phyloP scores from a whole-genome alignment of 1,139 yeast genomes.

The Tardiomyces digboiensis region DNA sequence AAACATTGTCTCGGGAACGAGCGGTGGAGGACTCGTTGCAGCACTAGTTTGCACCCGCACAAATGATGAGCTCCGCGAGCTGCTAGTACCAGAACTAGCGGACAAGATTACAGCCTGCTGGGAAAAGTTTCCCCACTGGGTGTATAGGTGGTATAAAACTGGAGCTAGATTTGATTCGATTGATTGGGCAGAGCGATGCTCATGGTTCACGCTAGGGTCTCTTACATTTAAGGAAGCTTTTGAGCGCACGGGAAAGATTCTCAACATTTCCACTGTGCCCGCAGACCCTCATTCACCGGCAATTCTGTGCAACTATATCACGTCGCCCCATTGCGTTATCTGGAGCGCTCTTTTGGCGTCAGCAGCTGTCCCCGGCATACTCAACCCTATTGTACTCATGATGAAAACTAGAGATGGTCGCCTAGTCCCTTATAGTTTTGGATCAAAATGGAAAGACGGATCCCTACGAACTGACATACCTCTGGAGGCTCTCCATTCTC shows the following conservation, averaged over 20 bases:
- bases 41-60: slow-evolving; percentile 65
- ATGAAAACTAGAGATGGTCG: slow-evolving; percentile 43
- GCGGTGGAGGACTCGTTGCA: slow-evolving; percentile 79
- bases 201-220: slow-evolving; percentile 66
- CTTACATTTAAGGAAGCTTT: slow-evolving; percentile 64
- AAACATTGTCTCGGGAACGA: slow-evolving; percentile 63
- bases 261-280: slow-evolving; percentile 72
- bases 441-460: slow-evolving; percentile 71
- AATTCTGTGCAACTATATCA: slow-evolving; percentile 64
- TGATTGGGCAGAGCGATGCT: slow-evolving; percentile 61
- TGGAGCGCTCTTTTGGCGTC: slow-evolving; percentile 75
- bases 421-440: slow-evolving; percentile 61
- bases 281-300: slow-evolving; percentile 80
- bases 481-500: slow-evolving; percentile 57
- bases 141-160: slow-evolving; percentile 53
- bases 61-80: slow-evolving; percentile 48
- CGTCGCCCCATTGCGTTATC: slow-evolving; percentile 74
- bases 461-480: slow-evolving; percentile 67
- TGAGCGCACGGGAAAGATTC: slow-evolving; percentile 55
- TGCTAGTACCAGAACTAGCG: slow-evolving; percentile 56
- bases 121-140: slow-evolving; percentile 53
- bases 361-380: slow-evolving; percentile 78
- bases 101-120: slow-evolving; percentile 62
- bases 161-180: slow-evolving; percentile 75
- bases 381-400: slow-evolving; percentile 75